Base-by-base conservation (phyloP, 345 rosid genomes). In the Boechera divaricarpa region DNA sequence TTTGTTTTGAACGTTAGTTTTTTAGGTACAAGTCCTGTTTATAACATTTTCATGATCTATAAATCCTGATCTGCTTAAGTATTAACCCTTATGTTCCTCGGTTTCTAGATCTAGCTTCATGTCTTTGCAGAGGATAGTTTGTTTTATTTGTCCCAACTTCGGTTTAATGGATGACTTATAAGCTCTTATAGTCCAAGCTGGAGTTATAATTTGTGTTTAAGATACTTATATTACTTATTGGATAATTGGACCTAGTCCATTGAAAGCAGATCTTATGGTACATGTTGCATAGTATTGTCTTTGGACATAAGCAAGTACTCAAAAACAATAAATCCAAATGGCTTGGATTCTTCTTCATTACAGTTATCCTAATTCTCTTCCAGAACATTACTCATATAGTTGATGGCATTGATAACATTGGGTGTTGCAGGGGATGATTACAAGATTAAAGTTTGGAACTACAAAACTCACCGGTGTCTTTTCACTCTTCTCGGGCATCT, bases 381-480 rank as follows among this genome's bases (percentile, higher is more conserved):
- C 11, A 36, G 72, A 58, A 4, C 13, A 6, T 59, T 41, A 60
- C 15, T 39, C 41, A 33, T 60, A 36, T 31, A 24, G 18, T 35
- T 24, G 48, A 56, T 65, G 21, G 47, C 57, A 49, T 9, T 76
- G 38, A 67, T 15, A 11, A 15, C 39, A 18, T 53, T 77, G 58
- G 16, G 41, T 71, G 63, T 78, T 87, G 63, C 86, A 95, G 98
- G 98, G 53, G 98, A 95, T 77, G 99, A 93, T 72, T 92, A 93
- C 87, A 91, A 95, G 87, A 90, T 93, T 67, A 95, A 95, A 81
- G 99, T 95, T 10, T 95, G 99, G 99, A 95, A 95, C 82, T 86
- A 95, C 83, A 91, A 90, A 87, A 58, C 86, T 79, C 97, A 89
- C 79, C 85, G 93, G 77, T 92, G 99, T 75, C 86, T 95, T 33